Evolutionary conservation across 1,284 basidiomycete genomes (phyloP), one percentile per base, ranked within the genome.

Genomic region (Cutaneotrichosporon arboriforme): DNA sequence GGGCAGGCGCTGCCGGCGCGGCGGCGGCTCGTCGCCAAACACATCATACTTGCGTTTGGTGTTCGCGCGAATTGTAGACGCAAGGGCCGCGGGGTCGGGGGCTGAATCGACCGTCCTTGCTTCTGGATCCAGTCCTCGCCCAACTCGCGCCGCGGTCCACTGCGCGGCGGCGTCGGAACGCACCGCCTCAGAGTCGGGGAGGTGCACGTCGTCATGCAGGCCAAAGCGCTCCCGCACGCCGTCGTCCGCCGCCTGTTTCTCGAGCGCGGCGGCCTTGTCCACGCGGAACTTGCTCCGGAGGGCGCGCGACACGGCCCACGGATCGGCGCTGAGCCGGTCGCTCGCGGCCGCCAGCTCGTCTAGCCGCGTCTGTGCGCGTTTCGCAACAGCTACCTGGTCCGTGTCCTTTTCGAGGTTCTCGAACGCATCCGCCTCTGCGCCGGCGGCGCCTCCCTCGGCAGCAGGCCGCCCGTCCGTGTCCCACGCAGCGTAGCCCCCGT

Each of bases 321-420:
- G 94, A 74, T 97, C 92, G 2, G 82, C 72, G 61, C 87, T 88
- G 58, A 83, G 83, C 18, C 83, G 81, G 50, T 87, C 84, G 3
- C 87, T 87, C 1, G 83, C 77, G 13, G 81, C 76, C 64, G 89
- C 83, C 13, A 98, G 77, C 8, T 86, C 83, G 62, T 87, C 84
- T 9, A 97, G 74, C 1, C 91, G 85, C 7, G 84, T 79, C 58
- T 84, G 83, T 5, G 88, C 84, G 52, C 83, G 82, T 44, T 82
- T 82, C 37, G 85, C 79, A 58, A 83, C 79, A n/a, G 80, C 80
- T 64, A 88, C 83, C 3, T 90, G 87, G 18, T 82, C 83, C 1
- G 86, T 85, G 1, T 85, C 84, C 76, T 94, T 93, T 68, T 97
- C 94, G 1, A 97, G 78, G 9, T 85, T 83, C 1, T 84, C 86